Percentiles rank a stretch among this genome's conserved stretches.
Conservation (phyloP, 495 filamentous ascomycete genomes). For the Niebla homalea region DNA sequence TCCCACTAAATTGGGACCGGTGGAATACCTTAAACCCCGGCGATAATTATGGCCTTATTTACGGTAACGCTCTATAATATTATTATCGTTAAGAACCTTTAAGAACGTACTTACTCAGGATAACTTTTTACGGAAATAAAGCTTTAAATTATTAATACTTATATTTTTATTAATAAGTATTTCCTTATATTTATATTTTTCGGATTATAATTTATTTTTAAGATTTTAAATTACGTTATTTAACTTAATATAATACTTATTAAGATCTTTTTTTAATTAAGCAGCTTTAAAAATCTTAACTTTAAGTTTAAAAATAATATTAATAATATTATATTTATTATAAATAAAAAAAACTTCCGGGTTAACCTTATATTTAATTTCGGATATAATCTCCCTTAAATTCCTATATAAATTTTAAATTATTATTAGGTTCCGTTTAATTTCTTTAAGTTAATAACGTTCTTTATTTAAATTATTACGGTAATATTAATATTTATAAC, state of each 20-base stretch:
- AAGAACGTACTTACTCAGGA: too few species aligned
- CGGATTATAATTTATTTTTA: not conserved
- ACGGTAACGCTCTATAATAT: too few species aligned
- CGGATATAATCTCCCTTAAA: too few species aligned
- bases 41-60: too few species aligned
- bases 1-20: too few species aligned
- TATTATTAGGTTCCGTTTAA: too few species aligned
- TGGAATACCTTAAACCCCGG: too few species aligned
- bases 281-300: not conserved
- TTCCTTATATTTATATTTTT: too few species aligned
- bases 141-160: not conserved
- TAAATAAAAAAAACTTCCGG: not conserved
- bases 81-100: too few species aligned
- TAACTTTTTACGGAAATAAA: not conserved
- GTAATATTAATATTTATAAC: not conserved
- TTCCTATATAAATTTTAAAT: too few species aligned
- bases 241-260: not conserved
- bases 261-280: not conserved
- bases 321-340: not conserved
- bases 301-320: not conserved
- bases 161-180: not conserved
- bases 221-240: not conserved
- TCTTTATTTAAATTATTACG: not conserved
- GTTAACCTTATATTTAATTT: too few species aligned
- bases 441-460: not conserved